A percentile compares a stretch with the other conserved stretches of the same genome.
Evolutionary conservation across 805 yeast genomes (phyloP).

Genomic region (Candida odintsovae): DNA sequence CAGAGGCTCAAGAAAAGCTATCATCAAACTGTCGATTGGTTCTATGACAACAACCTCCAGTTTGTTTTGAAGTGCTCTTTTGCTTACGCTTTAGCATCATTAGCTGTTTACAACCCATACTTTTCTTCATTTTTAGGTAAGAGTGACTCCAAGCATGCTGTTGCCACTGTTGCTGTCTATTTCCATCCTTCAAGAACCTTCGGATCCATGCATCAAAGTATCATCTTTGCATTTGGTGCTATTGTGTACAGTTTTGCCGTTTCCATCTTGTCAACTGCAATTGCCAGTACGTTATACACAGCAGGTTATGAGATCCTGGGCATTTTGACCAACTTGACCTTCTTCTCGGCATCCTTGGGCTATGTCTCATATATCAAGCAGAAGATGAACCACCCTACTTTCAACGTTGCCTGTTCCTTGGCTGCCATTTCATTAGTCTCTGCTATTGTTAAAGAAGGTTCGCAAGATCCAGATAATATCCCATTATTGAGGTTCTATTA

Average conservation of each 20-base stretch:
- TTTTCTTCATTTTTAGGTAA: slow-evolving; percentile 49
- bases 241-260: slow-evolving; percentile 48
- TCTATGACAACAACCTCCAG: slow-evolving; percentile 9
- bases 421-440: slow-evolving; percentile 69
- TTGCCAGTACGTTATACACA: slow-evolving; percentile 41
- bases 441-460: slow-evolving; percentile 70
- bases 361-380: slow-evolving; percentile 65
- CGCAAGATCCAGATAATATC: slow-evolving; percentile 49
- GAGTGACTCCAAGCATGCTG: slow-evolving; percentile 72
- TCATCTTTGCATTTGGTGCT: slow-evolving; percentile 52
- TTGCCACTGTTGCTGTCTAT: slow-evolving; percentile 79
- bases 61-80: slow-evolving; percentile 58
- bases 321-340: slow-evolving; percentile 46
- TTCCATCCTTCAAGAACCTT: slow-evolving; percentile 77
- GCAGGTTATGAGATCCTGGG: slow-evolving; percentile 43
- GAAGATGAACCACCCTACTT: slow-evolving; percentile 57
- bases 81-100: slow-evolving; percentile 69
- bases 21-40: slow-evolving; percentile 2
- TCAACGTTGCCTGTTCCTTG: slow-evolving; percentile 76
- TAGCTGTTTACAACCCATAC: slow-evolving; percentile 57
- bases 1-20: background rate
- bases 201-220: slow-evolving; percentile 76
- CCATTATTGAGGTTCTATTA: slow-evolving; percentile 50
- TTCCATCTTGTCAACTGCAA: slow-evolving; percentile 44
- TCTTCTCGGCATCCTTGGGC: slow-evolving; percentile 54